Base-by-base conservation (phyloP, 257 asterid species). In the Solanum pinnatisectum region DNA sequence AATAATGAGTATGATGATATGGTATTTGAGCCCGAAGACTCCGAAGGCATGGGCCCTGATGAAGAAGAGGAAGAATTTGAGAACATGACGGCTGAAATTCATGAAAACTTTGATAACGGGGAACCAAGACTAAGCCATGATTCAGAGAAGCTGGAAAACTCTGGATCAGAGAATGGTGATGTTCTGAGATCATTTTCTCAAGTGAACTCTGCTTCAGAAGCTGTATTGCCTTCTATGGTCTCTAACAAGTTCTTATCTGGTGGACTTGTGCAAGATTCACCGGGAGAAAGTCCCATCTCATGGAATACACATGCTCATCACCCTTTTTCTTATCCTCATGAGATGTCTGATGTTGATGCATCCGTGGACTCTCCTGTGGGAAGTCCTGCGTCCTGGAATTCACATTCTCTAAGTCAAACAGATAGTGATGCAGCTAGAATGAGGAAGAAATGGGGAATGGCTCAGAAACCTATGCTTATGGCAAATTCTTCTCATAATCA, bases 381-480 rank as follows among this genome's bases (percentile, higher is more conserved):
- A 59, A 96, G 99, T 90, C 98, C 96, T 81, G 94, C 92, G 13
- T 95, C 98, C 22, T 94, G 98, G 98, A 95, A 93, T 90, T 94
- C 95, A 27, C 93, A 96, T 87, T 89, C 96, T 82, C 89, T 94
- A 49, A 94, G 91, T 88, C 98, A 94, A 88, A 88, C 92, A 71
- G 98, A 95, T 89, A 83, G 91, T 56, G 98, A 95, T 90, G 96
- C 95, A 37, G 94, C 96, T 89, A 92, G 96, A 90, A 94, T 95
- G 98, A 93, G 98, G 91, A 96, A 94, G 92, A 96, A 93, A 92
- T 95, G 98, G 98, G 98, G 98, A 91, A 72, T 93, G 42, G 94
- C 96, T 86, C 95, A 93, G 91, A 95, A 95, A 91, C 94, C 98
- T 25, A 89, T 90, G 91, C 88, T 91, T 37, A 94, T 87, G 68